Base-by-base conservation (phyloP, 208 protist species). In the Acanthamoeba healyi region DNA sequence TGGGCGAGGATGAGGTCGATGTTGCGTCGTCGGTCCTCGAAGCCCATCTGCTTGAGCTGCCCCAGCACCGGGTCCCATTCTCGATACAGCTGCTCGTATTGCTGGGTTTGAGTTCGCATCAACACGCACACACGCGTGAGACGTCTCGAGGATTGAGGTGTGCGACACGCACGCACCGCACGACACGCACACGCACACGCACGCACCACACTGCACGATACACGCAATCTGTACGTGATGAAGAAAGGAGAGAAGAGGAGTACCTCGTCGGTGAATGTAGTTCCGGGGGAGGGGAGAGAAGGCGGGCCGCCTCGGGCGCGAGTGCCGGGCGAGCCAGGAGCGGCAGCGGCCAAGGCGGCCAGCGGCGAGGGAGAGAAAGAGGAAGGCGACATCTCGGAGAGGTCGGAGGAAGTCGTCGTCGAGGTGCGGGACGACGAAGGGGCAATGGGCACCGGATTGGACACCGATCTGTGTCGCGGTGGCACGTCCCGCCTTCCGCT, bases 41-140 rank as follows among this genome's bases (percentile, higher is more conserved):
- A 86, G 0, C 77, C 77, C 77, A 86, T 86, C 77, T 86, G 77
- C 77, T 51, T 58, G 10, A 86, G 44, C 77, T 86, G 42, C 22
- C 17, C 17, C 44, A 86, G 42, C 29, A 86, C 77, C 24, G 77
- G 77, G 0, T 51, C 77, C 77, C 77, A 86, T 19, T 86, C 77
- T 36, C 44, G 3, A 19, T 58, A 86, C 77, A 86, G 22, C 46
- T 86, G 77, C 44, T 86, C 44, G 14, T 86, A 86, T 86, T 86
- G 77, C 77, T 86, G 38, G 14, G 44, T 24, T 77, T 17, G 54
- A 61, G 14, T 22, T 0, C 54, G n/a, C 54, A 29, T 24, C 1
- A 15, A 51, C 54, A 61, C 12, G 14, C n/a, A 19, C 51, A 58
- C 54, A 24, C 54, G 15, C n/a, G n/a, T n/a, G n/a, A n/a, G n/a